Evolutionary conservation across 225 moss, liverwort and hornwort species (phyloP), one percentile per base, ranked within the genome.

Genomic region (Antitrichia curtipendula): DNA sequence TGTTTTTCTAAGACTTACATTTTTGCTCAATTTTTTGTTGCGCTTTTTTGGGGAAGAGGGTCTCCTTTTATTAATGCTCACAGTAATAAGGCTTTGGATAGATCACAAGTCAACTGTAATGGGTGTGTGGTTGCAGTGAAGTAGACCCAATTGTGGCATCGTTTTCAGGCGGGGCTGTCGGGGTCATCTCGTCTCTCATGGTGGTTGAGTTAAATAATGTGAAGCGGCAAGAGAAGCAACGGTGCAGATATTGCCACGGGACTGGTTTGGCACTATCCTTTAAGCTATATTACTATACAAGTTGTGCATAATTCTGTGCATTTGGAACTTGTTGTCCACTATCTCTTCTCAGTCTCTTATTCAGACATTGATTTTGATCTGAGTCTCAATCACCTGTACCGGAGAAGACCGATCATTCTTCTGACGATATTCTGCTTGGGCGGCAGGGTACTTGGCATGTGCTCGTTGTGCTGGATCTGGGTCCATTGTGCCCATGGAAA

Each of bases 381-480:
- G 74, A 32, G 61, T 8, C 54, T 61, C 38, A 54, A 56, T 64
- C 54, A 52, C 14, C 20, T 87, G 36, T 31, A 47, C 32, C 57
- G 15, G 45, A 83, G 20, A 53, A 41, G 28, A 65, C 13, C 41
- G 75, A 45, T 77, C 58, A 31, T 84, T 68, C 56, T 84, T 40
- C 61, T 81, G 66, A 78, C 14, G 62, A 82, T 62, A 43, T 71
- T 71, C 34, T 85, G 53, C 56, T 47, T 88, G 90, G 72, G 45
- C 79, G 73, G 45, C 92, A 97, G 98, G 98, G 22, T 98, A 98
- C 91, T 82, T 97, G 93, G 95, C 98, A 57, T 98, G 98, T 91
- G 98, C 98, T 43, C 97, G 96, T 53, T 98, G 98, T 91, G 95
- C 96, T 81, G 97, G 95, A 41, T 93, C 94, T 25, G 98, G 98